Conservation (phyloP, 768 basidiomycete genomes). For the Boletus sensibilis region DNA sequence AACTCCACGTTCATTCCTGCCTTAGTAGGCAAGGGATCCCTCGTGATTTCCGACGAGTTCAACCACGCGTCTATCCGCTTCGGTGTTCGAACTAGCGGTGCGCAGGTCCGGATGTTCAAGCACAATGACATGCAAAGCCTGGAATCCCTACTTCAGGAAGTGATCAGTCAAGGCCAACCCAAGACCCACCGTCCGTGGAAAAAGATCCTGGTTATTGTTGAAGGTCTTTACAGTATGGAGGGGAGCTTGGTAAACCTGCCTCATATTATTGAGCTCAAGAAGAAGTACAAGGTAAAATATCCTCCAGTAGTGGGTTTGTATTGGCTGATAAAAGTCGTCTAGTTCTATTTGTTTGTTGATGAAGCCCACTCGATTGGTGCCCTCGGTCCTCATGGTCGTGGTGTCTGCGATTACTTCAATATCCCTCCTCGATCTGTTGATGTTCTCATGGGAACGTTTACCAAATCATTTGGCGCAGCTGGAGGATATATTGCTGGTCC, state of each 20-base stretch:
- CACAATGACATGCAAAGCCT: slow-evolving; percentile 91
- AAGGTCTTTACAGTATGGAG: slow-evolving; percentile 98
- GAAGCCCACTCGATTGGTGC: slow-evolving; percentile 99
- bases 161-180: slow-evolving; percentile 95
- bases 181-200: slow-evolving; percentile 99
- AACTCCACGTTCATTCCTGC: slow-evolving; percentile 94
- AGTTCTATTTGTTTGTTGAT: slow-evolving; percentile 97
- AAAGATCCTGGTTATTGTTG: slow-evolving; percentile 92
- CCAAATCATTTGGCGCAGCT: slow-evolving; percentile 90
- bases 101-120: slow-evolving; percentile 90
- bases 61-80: slow-evolving; percentile 96
- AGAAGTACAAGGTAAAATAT: slow-evolving; percentile 81
- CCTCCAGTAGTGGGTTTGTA: slow-evolving; percentile 12
- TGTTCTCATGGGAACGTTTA: slow-evolving; percentile 98
- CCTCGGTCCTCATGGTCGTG: slow-evolving; percentile 90
- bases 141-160: slow-evolving; percentile 80
- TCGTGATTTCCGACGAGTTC: slow-evolving; percentile 95
- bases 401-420: slow-evolving; percentile 92
- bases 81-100: slow-evolving; percentile 86
- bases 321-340: background rate
- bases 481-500: slow-evolving; percentile 93
- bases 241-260: slow-evolving; percentile 91
- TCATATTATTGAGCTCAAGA: slow-evolving; percentile 78
- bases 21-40: slow-evolving; percentile 82
- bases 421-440: slow-evolving; percentile 80